Conservation (phyloP, 1,284 basidiomycete species). For the Ceratobasidium sp. region DNA sequence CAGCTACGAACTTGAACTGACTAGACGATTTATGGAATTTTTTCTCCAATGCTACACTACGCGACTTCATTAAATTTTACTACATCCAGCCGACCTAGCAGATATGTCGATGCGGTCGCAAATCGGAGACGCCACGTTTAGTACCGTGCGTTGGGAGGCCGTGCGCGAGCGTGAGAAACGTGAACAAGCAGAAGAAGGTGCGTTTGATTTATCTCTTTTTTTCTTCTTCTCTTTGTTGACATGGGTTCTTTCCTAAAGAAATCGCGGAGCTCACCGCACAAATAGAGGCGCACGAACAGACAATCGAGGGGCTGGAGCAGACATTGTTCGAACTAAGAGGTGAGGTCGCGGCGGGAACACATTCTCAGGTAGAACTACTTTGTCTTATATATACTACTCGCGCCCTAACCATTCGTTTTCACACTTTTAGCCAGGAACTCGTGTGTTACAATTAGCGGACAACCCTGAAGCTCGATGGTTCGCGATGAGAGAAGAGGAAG, state of each 20-base stretch:
- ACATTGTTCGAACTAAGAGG: slow-evolving; percentile 79
- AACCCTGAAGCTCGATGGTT: slow-evolving; percentile 70
- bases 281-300: slow-evolving; percentile 61
- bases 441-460: slow-evolving; percentile 76
- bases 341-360: slow-evolving; percentile 81
- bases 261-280: slow-evolving; percentile 54
- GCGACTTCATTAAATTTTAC: no score
- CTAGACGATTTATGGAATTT: no score
- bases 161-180: slow-evolving; percentile 35
- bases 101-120: slow-evolving; percentile 55
- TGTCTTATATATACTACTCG: background rate
- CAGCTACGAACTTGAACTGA: background rate
- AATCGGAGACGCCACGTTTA: slow-evolving; percentile 52
- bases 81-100: slow-evolving; percentile 55
- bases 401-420: slow-evolving; percentile 60
- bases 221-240: background rate
- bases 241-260: slow-evolving; percentile 49
- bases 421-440: slow-evolving; percentile 68
- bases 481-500: slow-evolving; percentile 70
- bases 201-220: slow-evolving; percentile 44
- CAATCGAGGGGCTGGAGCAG: slow-evolving; percentile 74
- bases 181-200: slow-evolving; percentile 59
- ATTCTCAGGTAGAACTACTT: slow-evolving; percentile 55
- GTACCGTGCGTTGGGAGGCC: slow-evolving; percentile 34
- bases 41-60: background rate